A percentile compares a stretch with the other conserved stretches of the same genome.
Conservation (phyloP, 306 rosid species). For the Notholithocarpus densiflorus region DNA sequence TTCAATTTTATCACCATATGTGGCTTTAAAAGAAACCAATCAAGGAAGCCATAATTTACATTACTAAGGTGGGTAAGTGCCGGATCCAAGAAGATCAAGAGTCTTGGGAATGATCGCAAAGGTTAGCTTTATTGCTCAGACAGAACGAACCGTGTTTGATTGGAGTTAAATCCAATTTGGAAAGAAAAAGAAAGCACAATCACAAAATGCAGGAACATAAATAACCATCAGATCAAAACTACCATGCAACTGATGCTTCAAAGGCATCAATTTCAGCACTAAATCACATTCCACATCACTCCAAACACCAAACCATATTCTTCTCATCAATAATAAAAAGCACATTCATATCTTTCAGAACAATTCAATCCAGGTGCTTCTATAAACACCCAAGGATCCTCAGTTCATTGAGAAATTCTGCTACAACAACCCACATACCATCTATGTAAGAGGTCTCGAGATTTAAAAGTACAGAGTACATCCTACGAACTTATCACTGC, state of each 20-base stretch:
- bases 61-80: no score
- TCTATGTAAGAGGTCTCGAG: conserved; percentile 31
- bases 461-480: conserved; percentile 36
- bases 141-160: no score
- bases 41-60: no score
- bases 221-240: not conserved
- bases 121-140: no score
- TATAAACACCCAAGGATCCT: conserved; percentile 28
- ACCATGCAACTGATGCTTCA: not conserved
- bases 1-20: no score
- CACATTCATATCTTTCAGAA: conserved; percentile 38
- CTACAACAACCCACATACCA: conserved; percentile 44
- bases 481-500: conserved; percentile 39
- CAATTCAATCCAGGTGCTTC: conserved; percentile 33
- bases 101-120: no score
- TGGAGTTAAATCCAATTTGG: no score
- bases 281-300: conserved; percentile 21
- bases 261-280: not conserved
- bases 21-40: no score
- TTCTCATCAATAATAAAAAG: conserved; percentile 37
- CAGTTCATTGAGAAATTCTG: conserved; percentile 38
- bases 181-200: no score
- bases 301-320: conserved; percentile 38
- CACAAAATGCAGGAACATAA: not conserved
- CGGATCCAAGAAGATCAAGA: no score